These are phyloP conservation scores for Phialophora tarda DNA, from an alignment of 2,329 filamentous ascomycete genomes.

Conservation along the genomic window DNA sequence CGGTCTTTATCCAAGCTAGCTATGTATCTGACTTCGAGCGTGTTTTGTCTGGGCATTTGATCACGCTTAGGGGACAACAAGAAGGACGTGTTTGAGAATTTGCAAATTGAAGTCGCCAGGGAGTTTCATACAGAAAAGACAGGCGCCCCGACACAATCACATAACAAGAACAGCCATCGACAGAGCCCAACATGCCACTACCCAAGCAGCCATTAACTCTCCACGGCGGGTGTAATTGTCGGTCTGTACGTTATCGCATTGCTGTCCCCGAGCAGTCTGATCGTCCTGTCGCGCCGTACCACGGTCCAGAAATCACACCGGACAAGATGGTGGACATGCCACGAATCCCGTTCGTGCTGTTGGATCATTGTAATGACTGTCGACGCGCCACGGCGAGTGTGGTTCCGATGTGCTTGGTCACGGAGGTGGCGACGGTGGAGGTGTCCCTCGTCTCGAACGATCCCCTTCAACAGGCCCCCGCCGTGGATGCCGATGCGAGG, in stretches of 20 bases:
- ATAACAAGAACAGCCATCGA: neutral
- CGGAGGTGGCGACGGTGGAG: neutral
- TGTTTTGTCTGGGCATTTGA: neutral
- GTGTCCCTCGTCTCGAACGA: neutral
- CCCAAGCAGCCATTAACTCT: neutral
- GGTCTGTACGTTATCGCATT: neutral
- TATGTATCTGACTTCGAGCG: neutral
- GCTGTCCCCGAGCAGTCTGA: neutral
- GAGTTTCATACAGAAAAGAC: neutral
- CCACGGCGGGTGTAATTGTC: slow-evolving; percentile 5
- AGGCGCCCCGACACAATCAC: neutral
- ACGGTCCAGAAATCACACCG: neutral
- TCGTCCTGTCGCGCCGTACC: neutral
- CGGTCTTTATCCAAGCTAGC: neutral
- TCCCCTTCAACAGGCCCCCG: neutral
- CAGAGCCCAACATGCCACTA: neutral
- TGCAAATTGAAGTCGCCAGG: no score
- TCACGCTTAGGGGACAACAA: no score
- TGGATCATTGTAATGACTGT: slow-evolving; percentile 10
- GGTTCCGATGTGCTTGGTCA: slow-evolving; percentile 6
- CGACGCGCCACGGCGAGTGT: neutral
- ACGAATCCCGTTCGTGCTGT: slow-evolving; percentile 1
- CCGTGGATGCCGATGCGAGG: neutral
- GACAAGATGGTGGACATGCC: neutral
- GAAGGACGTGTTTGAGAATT: neutral